phyloP scores from a whole-genome alignment of 805 yeast species.

The Yamadazyma endophytica region DNA sequence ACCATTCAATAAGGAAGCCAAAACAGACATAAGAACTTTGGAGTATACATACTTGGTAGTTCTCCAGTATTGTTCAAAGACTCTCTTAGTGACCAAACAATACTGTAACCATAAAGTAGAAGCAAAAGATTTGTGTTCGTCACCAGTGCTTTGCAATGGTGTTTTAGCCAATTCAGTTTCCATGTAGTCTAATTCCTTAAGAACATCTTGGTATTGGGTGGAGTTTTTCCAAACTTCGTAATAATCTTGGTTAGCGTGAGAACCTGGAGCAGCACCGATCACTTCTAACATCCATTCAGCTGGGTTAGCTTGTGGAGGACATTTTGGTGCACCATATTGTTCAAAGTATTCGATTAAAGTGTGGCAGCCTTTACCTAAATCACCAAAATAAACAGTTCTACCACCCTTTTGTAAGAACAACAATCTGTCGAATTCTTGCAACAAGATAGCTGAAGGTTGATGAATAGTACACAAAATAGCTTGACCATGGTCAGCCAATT shows the following conservation, averaged over 20 bases:
- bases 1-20: constrained; percentile 64
- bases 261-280: constrained; percentile 79
- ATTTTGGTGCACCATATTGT: constrained; percentile 55
- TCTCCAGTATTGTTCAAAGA: constrained; percentile 43
- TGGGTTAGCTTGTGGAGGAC: constrained; percentile 35
- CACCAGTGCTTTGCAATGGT: constrained; percentile 23
- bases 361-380: constrained; percentile 61
- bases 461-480: constrained; percentile 66
- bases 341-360: constrained; percentile 65
- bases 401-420: constrained; percentile 29
- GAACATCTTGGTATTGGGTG: constrained; percentile 45
- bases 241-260: constrained; percentile 67
- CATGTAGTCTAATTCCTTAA: constrained; percentile 50
- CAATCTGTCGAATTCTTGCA: constrained; percentile 30
- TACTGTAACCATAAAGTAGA: constrained; percentile 24
- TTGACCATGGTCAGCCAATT: constrained; percentile 48
- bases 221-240: constrained; percentile 76
- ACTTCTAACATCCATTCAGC: constrained; percentile 87
- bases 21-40: constrained; percentile 51
- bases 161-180: constrained; percentile 50
- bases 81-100: constrained; percentile 27
- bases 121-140: constrained; percentile 26
- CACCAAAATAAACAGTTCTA: constrained; percentile 76
- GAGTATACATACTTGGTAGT: constrained; percentile 59
- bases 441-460: constrained; percentile 50